Conservation (phyloP, 2,329 filamentous ascomycete species). For the Botrytis sinoallii region DNA sequence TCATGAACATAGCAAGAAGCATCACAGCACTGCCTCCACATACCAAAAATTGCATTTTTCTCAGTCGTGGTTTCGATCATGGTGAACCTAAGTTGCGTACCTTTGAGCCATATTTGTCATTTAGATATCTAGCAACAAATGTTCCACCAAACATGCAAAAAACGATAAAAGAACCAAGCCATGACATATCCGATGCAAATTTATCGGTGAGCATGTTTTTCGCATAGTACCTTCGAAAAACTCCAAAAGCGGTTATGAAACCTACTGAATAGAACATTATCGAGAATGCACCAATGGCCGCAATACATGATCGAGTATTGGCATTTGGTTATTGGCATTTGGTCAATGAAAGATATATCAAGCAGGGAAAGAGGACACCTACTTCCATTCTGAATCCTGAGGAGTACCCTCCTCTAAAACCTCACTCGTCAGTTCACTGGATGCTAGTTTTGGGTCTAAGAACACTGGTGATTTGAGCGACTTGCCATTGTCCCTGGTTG, state of each 20-base stretch:
- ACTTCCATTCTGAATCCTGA: slow-evolving; percentile 19
- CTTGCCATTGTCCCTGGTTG: background rate
- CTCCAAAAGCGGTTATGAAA: slow-evolving; percentile 38
- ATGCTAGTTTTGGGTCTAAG: background rate
- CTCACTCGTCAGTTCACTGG: background rate
- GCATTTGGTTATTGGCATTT: background rate
- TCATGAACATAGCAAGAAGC: slow-evolving; percentile 24
- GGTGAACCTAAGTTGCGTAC: background rate
- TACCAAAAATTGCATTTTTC: background rate
- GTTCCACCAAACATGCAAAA: slow-evolving; percentile 31
- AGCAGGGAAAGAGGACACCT: background rate
- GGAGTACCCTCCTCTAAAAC: background rate
- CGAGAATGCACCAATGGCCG: background rate
- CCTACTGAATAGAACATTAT: slow-evolving; percentile 37
- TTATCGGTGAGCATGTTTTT: slow-evolving; percentile 26
- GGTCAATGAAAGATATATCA: background rate
- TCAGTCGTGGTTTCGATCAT: background rate
- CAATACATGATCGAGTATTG: slow-evolving; percentile 20
- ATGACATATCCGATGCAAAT: slow-evolving; percentile 31
- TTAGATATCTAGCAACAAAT: slow-evolving; percentile 5
- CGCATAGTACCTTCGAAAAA: slow-evolving; percentile 39
- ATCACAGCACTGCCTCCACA: slow-evolving; percentile 22
- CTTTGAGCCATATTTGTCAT: slow-evolving; percentile 36
- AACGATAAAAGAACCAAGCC: slow-evolving; percentile 38
- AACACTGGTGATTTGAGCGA: background rate